phyloP scores from a whole-genome alignment of 2,329 filamentous ascomycete species.

The Trichoderma pleuroti region DNA sequence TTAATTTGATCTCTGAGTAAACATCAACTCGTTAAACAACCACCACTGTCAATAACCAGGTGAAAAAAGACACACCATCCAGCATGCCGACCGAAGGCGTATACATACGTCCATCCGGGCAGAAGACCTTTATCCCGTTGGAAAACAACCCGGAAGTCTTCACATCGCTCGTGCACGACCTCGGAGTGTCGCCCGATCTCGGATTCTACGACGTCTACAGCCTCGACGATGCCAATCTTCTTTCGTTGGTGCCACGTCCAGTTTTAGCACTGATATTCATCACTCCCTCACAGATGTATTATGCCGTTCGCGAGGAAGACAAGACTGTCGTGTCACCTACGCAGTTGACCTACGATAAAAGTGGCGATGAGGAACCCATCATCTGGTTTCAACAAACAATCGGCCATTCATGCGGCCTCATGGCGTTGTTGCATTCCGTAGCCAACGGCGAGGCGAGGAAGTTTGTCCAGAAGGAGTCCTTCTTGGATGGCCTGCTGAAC shows the following conservation, averaged over 20 bases:
- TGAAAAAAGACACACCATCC: neutral
- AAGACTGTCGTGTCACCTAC: slow-evolving; percentile 25
- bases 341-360: slow-evolving; percentile 32
- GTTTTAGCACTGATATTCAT: slow-evolving; percentile 76
- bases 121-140: slow-evolving; percentile 39
- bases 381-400: slow-evolving; percentile 87
- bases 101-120: slow-evolving; percentile 28
- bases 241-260: slow-evolving; percentile 69
- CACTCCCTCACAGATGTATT: slow-evolving; percentile 58
- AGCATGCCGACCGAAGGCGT: slow-evolving; percentile 33
- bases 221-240: slow-evolving; percentile 72
- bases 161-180: slow-evolving; percentile 64
- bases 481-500: slow-evolving; percentile 56
- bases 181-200: slow-evolving; percentile 65
- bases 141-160: slow-evolving; percentile 75
- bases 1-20: neutral
- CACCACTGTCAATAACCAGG: neutral
- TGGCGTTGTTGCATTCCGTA: slow-evolving; percentile 70
- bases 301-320: slow-evolving; percentile 37
- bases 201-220: slow-evolving; percentile 80
- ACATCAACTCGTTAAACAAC: neutral
- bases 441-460: slow-evolving; percentile 62
- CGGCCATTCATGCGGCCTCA: slow-evolving; percentile 75
- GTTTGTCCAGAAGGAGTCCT: slow-evolving; percentile 51
- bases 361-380: slow-evolving; percentile 55